phyloP scores from a whole-genome alignment of 2,329 filamentous ascomycete genomes.

The Rhynchosporium graminicola region DNA sequence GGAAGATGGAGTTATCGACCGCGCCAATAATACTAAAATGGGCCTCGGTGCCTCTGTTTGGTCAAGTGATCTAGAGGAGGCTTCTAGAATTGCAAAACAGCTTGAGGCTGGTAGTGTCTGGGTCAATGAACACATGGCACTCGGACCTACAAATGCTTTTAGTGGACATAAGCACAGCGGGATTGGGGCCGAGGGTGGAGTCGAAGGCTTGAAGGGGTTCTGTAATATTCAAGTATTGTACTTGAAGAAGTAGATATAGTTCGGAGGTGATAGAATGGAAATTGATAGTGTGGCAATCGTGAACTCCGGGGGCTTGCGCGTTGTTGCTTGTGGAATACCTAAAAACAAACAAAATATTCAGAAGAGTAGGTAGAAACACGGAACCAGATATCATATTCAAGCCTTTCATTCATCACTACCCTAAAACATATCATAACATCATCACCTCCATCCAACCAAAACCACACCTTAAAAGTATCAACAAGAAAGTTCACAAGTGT shows the following conservation, averaged over 20 bases:
- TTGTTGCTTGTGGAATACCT: too few species aligned
- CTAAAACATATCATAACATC: neutral
- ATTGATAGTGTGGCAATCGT: too few species aligned
- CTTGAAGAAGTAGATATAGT: slow-evolving; percentile 24
- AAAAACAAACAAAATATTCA: too few species aligned
- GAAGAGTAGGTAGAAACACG: too few species aligned
- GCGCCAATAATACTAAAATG: slow-evolving; percentile 55
- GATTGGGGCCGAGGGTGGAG: slow-evolving; percentile 35
- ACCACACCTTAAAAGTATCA: neutral
- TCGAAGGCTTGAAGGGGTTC: slow-evolving; percentile 24
- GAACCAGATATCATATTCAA: too few species aligned
- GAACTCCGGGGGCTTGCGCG: too few species aligned
- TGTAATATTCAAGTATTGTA: slow-evolving; percentile 30
- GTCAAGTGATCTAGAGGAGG: slow-evolving; percentile 53
- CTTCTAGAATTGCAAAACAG: slow-evolving; percentile 52
- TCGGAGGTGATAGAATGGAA: neutral
- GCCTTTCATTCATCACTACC: too few species aligned
- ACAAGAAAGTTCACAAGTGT: neutral
- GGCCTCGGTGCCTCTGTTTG: slow-evolving; percentile 62
- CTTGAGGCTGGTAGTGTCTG: slow-evolving; percentile 62
- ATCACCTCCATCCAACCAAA: neutral
- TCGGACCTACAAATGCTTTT: slow-evolving; percentile 45
- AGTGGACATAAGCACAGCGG: slow-evolving; percentile 41
- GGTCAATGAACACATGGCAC: slow-evolving; percentile 56
- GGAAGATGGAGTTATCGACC: slow-evolving; percentile 52